Conservation (phyloP, 768 basidiomycete genomes). For the Mrakia hoshinonis region DNA sequence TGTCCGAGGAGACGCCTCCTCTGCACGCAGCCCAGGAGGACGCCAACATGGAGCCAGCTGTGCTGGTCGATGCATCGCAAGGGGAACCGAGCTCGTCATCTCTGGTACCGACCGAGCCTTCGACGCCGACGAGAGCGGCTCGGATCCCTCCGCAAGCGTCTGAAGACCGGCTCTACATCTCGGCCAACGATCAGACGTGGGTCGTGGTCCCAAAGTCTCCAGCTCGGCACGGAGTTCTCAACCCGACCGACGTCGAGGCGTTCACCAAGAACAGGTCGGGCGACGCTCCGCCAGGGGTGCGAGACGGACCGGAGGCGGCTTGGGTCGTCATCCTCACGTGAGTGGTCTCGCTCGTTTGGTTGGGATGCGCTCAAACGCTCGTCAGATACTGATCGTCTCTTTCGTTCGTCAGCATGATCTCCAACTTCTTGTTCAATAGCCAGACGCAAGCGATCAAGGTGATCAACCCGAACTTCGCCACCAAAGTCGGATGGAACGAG, state of each 20-base stretch:
- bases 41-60: too few species aligned
- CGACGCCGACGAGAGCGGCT: background rate
- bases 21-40: too few species aligned
- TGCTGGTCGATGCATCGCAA: too few species aligned
- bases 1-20: too few species aligned
- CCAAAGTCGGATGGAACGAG: conserved; percentile 19
- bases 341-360: too few species aligned
- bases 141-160: background rate
- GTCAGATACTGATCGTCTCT: background rate
- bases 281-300: conserved; percentile 6
- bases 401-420: conserved; percentile 15
- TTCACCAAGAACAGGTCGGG: conserved; percentile 1
- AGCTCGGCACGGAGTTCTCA: conserved; percentile 5
- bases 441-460: conserved; percentile 13
- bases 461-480: conserved; percentile 13
- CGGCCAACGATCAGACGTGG: conserved; percentile 14
- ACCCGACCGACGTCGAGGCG: background rate
- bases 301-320: conserved; percentile 20
- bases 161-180: conserved; percentile 11
- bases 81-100: too few species aligned
- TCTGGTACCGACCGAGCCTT: too few species aligned
- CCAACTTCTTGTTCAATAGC: conserved; percentile 15
- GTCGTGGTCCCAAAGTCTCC: conserved; percentile 12
- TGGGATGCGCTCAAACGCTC: too few species aligned
- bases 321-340: conserved; percentile 19